Evolutionary conservation across 805 yeast genomes (phyloP).

Genomic region (Kuraishia ogatae): DNA sequence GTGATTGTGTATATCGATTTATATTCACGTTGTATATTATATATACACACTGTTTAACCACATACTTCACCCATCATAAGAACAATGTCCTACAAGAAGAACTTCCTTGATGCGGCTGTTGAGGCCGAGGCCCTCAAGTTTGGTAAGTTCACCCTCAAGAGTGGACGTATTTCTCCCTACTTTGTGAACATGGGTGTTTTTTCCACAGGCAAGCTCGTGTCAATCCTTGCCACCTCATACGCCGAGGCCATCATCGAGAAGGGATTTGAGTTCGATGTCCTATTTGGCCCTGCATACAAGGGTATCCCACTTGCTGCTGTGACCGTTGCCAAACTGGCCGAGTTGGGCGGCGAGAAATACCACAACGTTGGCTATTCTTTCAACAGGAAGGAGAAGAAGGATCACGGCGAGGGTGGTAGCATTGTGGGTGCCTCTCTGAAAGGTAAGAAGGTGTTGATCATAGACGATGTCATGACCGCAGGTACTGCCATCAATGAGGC

Average conservation of each 20-base stretch:
- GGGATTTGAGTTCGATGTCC: slow-evolving; percentile 77
- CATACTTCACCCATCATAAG: neutral
- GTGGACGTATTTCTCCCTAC: slow-evolving; percentile 93
- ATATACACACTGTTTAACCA: neutral
- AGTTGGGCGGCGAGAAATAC: slow-evolving; percentile 75
- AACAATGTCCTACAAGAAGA: slow-evolving; percentile 12
- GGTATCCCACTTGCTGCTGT: slow-evolving; percentile 95
- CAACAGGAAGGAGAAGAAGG: slow-evolving; percentile 94
- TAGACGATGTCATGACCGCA: slow-evolving; percentile 97
- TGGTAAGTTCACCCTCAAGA: slow-evolving; percentile 83
- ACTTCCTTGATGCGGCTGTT: slow-evolving; percentile 75
- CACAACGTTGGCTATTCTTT: slow-evolving; percentile 78
- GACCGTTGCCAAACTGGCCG: slow-evolving; percentile 87
- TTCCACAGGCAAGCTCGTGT: slow-evolving; percentile 68
- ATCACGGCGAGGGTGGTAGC: slow-evolving; percentile 96
- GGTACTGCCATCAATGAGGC: slow-evolving; percentile 98
- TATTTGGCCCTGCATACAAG: slow-evolving; percentile 97
- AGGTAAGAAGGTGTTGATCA: slow-evolving; percentile 69
- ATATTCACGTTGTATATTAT: no score
- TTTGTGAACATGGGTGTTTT: slow-evolving; percentile 92
- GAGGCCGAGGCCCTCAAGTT: slow-evolving; percentile 77
- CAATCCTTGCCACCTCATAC: slow-evolving; percentile 80
- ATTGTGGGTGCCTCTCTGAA: slow-evolving; percentile 79
- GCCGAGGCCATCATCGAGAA: slow-evolving; percentile 81
- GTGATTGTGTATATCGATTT: no score